These are phyloP conservation scores for Pseudocercospora macadamiae DNA, from an alignment of 2,329 filamentous ascomycete species.

Conservation along the genomic window DNA sequence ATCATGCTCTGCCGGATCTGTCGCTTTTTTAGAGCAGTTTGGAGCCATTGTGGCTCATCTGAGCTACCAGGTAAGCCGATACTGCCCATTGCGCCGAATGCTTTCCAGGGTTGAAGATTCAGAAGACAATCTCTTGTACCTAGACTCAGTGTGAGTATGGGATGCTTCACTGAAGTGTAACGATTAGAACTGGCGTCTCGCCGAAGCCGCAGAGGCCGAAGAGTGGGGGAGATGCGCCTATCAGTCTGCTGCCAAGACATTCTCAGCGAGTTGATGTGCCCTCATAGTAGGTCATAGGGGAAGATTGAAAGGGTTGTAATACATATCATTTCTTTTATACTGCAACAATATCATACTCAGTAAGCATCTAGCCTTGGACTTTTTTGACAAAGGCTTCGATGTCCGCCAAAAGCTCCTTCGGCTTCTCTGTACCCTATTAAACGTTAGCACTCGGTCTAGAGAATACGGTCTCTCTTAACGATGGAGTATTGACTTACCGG, in stretches of 20 bases:
- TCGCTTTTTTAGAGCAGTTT: conserved; percentile 3
- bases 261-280: no score
- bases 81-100: neutral
- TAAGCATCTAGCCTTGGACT: no score
- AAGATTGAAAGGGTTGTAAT: no score
- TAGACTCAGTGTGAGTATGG: no score
- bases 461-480: no score
- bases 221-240: neutral
- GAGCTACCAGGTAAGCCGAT: neutral
- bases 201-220: neutral
- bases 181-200: neutral
- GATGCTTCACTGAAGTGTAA: neutral
- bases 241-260: neutral
- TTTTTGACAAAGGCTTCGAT: conserved; percentile 17
- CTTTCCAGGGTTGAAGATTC: neutral
- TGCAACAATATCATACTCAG: no score
- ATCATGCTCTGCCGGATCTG: neutral
- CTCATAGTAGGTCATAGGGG: no score
- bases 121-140: no score
- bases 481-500: neutral
- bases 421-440: conserved; percentile 30
- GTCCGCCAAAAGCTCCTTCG: conserved; percentile 27
- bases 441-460: neutral
- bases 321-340: no score
- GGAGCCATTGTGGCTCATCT: conserved; percentile 3